Evolutionary conservation across 202 grass and related monocot genomes (phyloP), one percentile per base, ranked within the genome.

Genomic region (Hordeum pubiflorum): DNA sequence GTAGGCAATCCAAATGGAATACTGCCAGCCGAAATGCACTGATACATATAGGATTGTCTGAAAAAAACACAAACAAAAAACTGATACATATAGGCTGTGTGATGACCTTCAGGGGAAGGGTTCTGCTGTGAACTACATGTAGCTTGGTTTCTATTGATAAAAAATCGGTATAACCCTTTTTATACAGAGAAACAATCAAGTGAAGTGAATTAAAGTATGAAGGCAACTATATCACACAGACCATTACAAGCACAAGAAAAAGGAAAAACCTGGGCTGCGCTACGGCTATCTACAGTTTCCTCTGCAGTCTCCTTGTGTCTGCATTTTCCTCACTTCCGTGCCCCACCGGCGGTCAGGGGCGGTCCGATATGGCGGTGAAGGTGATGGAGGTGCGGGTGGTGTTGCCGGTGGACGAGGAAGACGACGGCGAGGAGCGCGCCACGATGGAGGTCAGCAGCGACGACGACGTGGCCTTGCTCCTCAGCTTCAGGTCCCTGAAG

Each of bases 341-440:
- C 24, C 9, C 1, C 64, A 7, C 15, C 15, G 3, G 71, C 50
- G 17, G 17, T 54, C 81, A 97, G 31, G 86, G 37, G 27, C 87
- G 83, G 9, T 90, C 87, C 0, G 87, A 87, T 82, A 93, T 97
- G 1, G 84, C 86, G 0, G 93, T 97, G 82, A 91, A 88, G 7
- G 91, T 94, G 82, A 94, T 84, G 69, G 94, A 93, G 71, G 84
- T 89, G 58, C 83, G 69, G 5, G 88, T 92, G 10, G 85, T 90
- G 40, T 92, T 86, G 32, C 86, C 65, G 8, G 87, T 14, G 69
- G 40, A 48, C 1, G 69, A 72, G 7, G 15, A 92, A 14, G 75
- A 92, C 9, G 52, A 61, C 0, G 50, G 58, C 6, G 88, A 69
- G 4, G 86, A 77, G 36, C n/a, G 78, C 2, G 32, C 86, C 59